phyloP scores from a whole-genome alignment of 495 filamentous ascomycete genomes.

The Lepraria neglecta region DNA sequence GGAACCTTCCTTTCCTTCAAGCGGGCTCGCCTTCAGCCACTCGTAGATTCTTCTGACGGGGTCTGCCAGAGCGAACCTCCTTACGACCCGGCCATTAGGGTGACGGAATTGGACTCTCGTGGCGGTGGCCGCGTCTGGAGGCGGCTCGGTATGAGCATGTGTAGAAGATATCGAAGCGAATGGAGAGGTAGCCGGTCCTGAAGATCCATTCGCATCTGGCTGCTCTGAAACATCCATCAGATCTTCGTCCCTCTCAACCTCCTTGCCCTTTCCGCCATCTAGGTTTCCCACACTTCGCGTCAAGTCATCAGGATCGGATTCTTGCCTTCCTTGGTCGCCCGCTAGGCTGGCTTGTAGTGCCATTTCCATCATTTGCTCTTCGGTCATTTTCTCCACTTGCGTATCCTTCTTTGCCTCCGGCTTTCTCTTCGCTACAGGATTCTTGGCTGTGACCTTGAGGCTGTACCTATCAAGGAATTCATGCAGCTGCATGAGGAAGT shows the following conservation, averaged over 20 bases:
- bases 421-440: constrained; percentile 81
- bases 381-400: constrained; percentile 81
- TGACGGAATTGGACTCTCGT: constrained; percentile 90
- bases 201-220: constrained; percentile 27
- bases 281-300: constrained; percentile 56
- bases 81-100: constrained; percentile 71
- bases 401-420: constrained; percentile 59
- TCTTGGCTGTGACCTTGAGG: constrained; percentile 76
- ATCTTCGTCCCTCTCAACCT: constrained; percentile 35
- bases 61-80: constrained; percentile 75
- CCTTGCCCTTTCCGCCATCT: constrained; percentile 61
- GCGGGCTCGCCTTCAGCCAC: constrained; percentile 82
- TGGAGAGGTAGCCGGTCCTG: constrained; percentile 32
- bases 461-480: constrained; percentile 97
- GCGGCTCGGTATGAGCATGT: constrained; percentile 72
- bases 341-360: constrained; percentile 80
- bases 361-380: constrained; percentile 94
- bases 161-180: constrained; percentile 64
- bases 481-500: constrained; percentile 85
- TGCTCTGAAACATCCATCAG: constrained; percentile 32
- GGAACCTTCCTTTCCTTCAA: constrained; percentile 67
- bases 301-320: constrained; percentile 74
- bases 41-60: constrained; percentile 80
- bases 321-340: constrained; percentile 33
- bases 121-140: constrained; percentile 56